Percentiles rank a stretch among this genome's conserved stretches.
phyloP scores from a whole-genome alignment of 192 early-diverging fungal species.

The Coemansia sp. region DNA sequence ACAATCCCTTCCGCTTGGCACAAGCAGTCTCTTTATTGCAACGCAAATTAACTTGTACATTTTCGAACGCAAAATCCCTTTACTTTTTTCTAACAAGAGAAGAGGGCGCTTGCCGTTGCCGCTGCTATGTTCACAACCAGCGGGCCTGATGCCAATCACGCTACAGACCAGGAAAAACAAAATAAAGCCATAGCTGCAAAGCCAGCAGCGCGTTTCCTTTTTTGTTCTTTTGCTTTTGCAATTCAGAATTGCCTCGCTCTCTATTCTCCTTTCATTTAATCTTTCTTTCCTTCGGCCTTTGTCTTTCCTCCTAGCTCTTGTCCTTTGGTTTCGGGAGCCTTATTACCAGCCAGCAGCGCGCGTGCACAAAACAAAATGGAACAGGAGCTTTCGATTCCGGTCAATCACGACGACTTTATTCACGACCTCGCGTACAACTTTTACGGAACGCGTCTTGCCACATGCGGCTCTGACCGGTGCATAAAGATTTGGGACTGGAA shows the following conservation, averaged over 20 bases:
- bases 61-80: too few relatives aligned
- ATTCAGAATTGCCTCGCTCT: background rate
- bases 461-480: constrained; percentile 88
- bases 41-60: too few relatives aligned
- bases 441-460: constrained; percentile 87
- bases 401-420: constrained; percentile 81
- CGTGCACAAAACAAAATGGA: constrained; percentile 20
- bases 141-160: too few relatives aligned
- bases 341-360: background rate
- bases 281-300: background rate
- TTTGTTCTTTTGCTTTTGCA: background rate
- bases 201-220: too few relatives aligned
- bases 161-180: too few relatives aligned
- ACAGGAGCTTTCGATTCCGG: constrained; percentile 48
- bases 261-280: background rate
- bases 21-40: too few relatives aligned
- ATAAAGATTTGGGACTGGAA: constrained; percentile 92
- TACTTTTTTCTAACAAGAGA: too few relatives aligned
- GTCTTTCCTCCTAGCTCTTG: background rate
- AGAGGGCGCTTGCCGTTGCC: too few relatives aligned
- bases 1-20: too few relatives aligned
- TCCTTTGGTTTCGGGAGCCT: background rate
- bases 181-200: too few relatives aligned
- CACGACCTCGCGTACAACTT: constrained; percentile 89
- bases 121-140: too few relatives aligned